Conservation (phyloP, 176 grass and related monocot genomes). For the Bothriochloa decipiens region DNA sequence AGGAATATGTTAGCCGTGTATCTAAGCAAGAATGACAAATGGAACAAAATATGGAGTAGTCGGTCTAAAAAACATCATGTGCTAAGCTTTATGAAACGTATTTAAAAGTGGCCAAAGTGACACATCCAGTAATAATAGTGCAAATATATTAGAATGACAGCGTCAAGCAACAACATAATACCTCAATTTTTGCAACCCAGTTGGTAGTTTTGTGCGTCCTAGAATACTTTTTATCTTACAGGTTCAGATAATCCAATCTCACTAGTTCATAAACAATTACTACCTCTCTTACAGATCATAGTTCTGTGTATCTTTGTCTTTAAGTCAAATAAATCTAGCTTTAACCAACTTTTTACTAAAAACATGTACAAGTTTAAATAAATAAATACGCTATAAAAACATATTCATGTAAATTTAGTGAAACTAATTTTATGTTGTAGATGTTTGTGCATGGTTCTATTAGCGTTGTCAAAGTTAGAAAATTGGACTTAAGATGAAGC, state of each 20-base stretch:
- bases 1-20: constrained; percentile 7
- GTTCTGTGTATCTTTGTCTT: background rate
- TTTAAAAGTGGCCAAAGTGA: background rate
- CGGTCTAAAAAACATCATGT: background rate
- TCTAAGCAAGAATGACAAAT: background rate
- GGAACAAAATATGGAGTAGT: background rate
- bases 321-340: background rate
- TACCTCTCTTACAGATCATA: background rate
- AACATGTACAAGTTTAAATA: background rate
- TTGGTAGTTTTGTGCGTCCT: constrained; percentile 22
- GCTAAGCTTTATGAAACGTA: constrained; percentile 14
- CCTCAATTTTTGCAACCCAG: background rate
- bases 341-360: background rate
- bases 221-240: background rate
- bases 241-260: background rate
- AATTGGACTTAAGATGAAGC: background rate
- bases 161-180: constrained; percentile 26
- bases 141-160: background rate
- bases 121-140: constrained; percentile 4
- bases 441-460: background rate
- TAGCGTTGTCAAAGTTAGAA: background rate
- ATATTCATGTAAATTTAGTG: background rate
- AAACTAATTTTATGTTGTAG: background rate
- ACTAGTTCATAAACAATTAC: background rate
- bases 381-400: background rate